phyloP scores from a whole-genome alignment of 495 filamentous ascomycete genomes.

The Physcia stellaris region DNA sequence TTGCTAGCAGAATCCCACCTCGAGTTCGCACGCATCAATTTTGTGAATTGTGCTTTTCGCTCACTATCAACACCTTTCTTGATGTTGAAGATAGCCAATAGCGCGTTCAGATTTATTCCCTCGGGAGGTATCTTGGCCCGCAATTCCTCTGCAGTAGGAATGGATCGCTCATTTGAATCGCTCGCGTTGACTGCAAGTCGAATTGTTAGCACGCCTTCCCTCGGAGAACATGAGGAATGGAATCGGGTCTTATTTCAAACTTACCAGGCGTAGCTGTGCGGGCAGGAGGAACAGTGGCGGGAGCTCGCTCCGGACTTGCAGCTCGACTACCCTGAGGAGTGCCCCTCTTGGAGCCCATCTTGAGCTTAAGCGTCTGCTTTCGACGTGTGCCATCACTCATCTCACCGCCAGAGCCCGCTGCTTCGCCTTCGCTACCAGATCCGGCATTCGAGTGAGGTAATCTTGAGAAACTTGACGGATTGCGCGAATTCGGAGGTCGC shows the following conservation, averaged over 20 bases:
- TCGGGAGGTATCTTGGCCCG: constrained; percentile 47
- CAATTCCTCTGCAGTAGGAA: constrained; percentile 57
- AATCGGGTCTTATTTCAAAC: too few species aligned
- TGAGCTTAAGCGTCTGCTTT: constrained; percentile 53
- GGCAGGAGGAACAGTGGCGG: constrained; percentile 17
- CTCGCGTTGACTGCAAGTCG: too few species aligned
- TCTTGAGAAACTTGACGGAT: too few species aligned
- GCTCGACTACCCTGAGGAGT: constrained; percentile 44
- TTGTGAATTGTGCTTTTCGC: constrained; percentile 36
- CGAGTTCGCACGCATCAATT: constrained; percentile 36
- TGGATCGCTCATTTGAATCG: too few species aligned
- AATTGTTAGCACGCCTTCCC: too few species aligned
- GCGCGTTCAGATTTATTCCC: constrained; percentile 50
- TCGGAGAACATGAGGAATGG: too few species aligned
- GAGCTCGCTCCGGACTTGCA: constrained; percentile 27
- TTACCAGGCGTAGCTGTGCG: constrained; percentile 14
- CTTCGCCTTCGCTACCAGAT: constrained; percentile 71
- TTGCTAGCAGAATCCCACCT: constrained; percentile 31
- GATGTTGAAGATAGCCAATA: constrained; percentile 54
- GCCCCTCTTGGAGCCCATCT: constrained; percentile 35
- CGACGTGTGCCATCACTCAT: constrained; percentile 51
- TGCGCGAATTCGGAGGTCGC: constrained; percentile 11
- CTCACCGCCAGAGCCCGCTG: constrained; percentile 49
- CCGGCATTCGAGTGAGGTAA: constrained; percentile 36
- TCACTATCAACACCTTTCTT: constrained; percentile 20